Conservation (phyloP, 805 yeast genomes). For the Candida bentonensis region DNA sequence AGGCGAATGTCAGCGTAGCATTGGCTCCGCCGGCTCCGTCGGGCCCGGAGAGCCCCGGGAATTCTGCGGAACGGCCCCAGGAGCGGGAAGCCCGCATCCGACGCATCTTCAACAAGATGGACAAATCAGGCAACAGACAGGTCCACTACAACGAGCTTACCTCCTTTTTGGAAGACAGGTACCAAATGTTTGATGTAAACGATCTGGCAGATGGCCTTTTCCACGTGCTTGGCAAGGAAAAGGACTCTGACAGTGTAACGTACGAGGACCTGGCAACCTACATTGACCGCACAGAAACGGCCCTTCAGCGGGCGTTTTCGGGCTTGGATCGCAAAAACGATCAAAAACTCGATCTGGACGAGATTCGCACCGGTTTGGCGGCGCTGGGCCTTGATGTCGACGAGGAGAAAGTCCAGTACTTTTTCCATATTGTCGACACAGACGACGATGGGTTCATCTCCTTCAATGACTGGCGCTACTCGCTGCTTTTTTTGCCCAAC, state of each 20-base stretch:
- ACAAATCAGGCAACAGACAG: background rate
- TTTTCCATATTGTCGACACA: slow-evolving; percentile 42
- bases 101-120: background rate
- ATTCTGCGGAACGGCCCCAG: no score
- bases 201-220: slow-evolving; percentile 5
- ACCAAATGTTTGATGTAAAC: slow-evolving; percentile 7
- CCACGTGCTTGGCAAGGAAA: background rate
- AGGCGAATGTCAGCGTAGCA: no score
- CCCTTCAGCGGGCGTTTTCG: slow-evolving; percentile 53
- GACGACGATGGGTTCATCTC: slow-evolving; percentile 56
- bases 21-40: no score
- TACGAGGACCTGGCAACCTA: slow-evolving; percentile 55
- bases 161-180: slow-evolving; percentile 6
- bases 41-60: no score
- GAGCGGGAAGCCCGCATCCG: background rate
- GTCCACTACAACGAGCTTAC: background rate
- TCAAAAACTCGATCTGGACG: slow-evolving; percentile 52
- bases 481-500: slow-evolving; percentile 70
- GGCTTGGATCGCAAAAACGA: slow-evolving; percentile 59
- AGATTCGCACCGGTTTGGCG: slow-evolving; percentile 52
- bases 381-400: slow-evolving; percentile 41
- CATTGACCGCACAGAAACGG: slow-evolving; percentile 52
- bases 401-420: slow-evolving; percentile 34
- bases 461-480: slow-evolving; percentile 76
- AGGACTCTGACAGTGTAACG: slow-evolving; percentile 20